Evolutionary conservation across 768 basidiomycete species (phyloP).

Genomic region (Mycena epipterygia): DNA sequence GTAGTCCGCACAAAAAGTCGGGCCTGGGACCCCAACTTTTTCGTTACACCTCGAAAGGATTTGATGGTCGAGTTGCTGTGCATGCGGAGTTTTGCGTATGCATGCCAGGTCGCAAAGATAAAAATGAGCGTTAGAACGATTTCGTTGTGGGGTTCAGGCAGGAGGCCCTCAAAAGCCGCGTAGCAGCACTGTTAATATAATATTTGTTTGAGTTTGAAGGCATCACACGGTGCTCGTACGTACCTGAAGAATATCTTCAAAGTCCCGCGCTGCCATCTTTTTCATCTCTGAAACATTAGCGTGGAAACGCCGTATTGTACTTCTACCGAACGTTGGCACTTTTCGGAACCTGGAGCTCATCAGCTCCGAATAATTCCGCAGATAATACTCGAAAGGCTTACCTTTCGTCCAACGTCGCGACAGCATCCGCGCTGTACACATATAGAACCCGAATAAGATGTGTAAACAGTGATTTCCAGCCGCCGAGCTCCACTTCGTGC

Average conservation of each 20-base stretch:
- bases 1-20: constrained; percentile 31
- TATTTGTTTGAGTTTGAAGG: not conserved
- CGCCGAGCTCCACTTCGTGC: not conserved
- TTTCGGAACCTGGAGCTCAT: not conserved
- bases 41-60: constrained; percentile 23
- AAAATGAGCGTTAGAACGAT: constrained; percentile 32
- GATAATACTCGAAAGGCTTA: not conserved
- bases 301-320: not conserved
- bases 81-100: constrained; percentile 39
- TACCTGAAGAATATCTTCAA: not conserved
- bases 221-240: not conserved
- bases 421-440: not conserved
- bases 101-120: constrained; percentile 40
- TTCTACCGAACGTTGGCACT: not conserved
- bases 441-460: not conserved
- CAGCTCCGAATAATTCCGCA: too few relatives aligned
- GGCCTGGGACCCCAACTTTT: not conserved
- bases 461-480: not conserved
- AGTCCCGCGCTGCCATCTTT: not conserved
- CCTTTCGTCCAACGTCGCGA: not conserved
- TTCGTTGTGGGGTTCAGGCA: constrained; percentile 37
- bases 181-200: constrained; percentile 44
- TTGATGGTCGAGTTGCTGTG: constrained; percentile 32
- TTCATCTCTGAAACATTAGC: not conserved
- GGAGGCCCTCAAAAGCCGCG: constrained; percentile 52